Conservation (phyloP, 441 rosid species). For the Sinapis alba region DNA sequence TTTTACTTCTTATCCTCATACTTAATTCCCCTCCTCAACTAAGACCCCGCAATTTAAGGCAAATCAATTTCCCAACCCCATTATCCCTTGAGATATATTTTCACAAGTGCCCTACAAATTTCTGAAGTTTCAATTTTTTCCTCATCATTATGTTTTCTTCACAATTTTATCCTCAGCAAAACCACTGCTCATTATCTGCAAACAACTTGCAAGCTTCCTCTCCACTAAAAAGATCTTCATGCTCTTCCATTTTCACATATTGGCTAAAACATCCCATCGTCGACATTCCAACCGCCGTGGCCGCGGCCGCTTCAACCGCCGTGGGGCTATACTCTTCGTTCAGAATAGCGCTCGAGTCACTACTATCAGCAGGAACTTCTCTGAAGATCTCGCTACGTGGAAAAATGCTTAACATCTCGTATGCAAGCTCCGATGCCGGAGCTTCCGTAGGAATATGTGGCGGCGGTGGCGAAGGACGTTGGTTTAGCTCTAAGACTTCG, state of each 20-base stretch:
- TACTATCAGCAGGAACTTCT: constrained; percentile 75
- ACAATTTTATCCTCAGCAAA: constrained; percentile 30
- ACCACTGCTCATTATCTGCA: constrained; percentile 42
- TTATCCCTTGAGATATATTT: not conserved
- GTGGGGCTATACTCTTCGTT: constrained; percentile 59
- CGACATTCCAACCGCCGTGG: constrained; percentile 21
- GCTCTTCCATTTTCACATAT: constrained; percentile 44
- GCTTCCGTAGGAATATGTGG: constrained; percentile 35
- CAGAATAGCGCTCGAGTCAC: constrained; percentile 82
- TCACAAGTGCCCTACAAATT: not conserved
- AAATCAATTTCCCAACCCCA: not conserved
- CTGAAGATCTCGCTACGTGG: constrained; percentile 49
- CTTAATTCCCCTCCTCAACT: not conserved
- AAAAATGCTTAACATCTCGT: constrained; percentile 51
- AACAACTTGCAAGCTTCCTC: constrained; percentile 47
- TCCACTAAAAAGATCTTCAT: constrained; percentile 43
- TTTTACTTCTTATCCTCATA: not conserved
- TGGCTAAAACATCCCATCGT: constrained; percentile 30
- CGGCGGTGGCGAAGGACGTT: constrained; percentile 26
- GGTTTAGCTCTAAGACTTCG: constrained; percentile 33
- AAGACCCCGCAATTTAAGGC: constrained; percentile 20
- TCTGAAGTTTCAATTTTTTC: not conserved
- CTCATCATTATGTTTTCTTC: not conserved
- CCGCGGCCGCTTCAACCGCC: constrained; percentile 55
- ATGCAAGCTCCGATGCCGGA: constrained; percentile 40